Conservation (phyloP, 2,329 filamentous ascomycete species). For the Colletotrichum cordylinicola region DNA sequence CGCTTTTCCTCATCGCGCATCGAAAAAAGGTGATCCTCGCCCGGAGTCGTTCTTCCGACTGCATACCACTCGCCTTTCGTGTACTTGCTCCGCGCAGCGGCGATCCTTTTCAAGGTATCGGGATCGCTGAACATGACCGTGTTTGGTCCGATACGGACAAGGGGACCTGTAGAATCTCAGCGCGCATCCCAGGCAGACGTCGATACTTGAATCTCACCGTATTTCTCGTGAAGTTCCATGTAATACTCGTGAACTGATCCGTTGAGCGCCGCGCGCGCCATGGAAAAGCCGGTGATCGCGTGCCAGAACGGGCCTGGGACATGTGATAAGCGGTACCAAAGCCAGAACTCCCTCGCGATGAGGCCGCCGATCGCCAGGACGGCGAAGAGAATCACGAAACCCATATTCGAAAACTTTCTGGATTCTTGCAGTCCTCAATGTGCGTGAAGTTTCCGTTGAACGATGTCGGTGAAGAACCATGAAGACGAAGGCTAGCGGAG, state of each 20-base stretch:
- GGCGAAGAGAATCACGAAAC: background rate
- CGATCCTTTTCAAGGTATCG: slow-evolving; percentile 10
- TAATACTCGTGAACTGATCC: slow-evolving; percentile 7
- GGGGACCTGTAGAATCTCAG: slow-evolving; percentile 26
- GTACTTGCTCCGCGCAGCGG: slow-evolving; percentile 15
- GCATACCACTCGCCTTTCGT: slow-evolving; percentile 24
- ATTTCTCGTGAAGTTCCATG: slow-evolving; percentile 16
- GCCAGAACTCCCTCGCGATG: background rate
- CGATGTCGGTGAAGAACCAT: background rate
- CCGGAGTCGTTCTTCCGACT: slow-evolving; percentile 34
- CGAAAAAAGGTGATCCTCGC: slow-evolving; percentile 34
- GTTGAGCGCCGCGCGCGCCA: slow-evolving; percentile 23
- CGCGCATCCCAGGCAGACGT: slow-evolving; percentile 21
- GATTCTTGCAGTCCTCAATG: background rate
- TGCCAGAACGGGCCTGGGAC: slow-evolving; percentile 37
- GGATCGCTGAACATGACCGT: slow-evolving; percentile 23
- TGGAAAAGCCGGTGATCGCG: slow-evolving; percentile 35
- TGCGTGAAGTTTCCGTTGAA: accelerated
- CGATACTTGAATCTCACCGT: background rate
- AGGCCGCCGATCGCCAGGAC: background rate
- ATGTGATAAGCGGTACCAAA: slow-evolving; percentile 36
- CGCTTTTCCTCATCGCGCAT: slow-evolving; percentile 43
- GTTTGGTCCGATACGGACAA: slow-evolving; percentile 26
- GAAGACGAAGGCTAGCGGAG: background rate
- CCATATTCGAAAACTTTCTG: background rate